phyloP scores from a whole-genome alignment of 2,329 filamentous ascomycete species.

The Orbilia blumenaviensis region DNA sequence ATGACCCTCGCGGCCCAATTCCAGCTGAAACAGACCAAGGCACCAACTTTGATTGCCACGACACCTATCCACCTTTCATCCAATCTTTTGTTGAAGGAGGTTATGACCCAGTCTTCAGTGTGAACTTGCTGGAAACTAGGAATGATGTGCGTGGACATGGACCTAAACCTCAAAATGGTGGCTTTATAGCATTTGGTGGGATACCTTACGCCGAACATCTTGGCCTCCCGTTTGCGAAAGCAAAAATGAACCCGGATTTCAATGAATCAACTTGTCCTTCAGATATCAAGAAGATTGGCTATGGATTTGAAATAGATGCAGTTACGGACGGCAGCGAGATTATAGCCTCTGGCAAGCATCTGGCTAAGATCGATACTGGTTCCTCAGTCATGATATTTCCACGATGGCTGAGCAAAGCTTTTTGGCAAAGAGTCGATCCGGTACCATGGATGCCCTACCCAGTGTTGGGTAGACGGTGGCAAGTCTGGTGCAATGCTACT shows the following conservation, averaged over 20 bases:
- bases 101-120: conserved; percentile 23
- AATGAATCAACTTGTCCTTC: conserved; percentile 19
- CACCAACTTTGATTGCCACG: conserved; percentile 44
- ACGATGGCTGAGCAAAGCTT: neutral
- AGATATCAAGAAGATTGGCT: conserved; percentile 32
- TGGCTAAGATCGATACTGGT: conserved; percentile 28
- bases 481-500: conserved; percentile 18
- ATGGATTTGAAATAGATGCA: conserved; percentile 30
- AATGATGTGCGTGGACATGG: neutral
- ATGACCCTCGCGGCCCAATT: neutral
- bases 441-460: neutral
- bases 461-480: neutral
- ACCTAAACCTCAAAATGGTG: neutral
- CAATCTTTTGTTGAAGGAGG: conserved; percentile 19
- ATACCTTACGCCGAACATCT: conserved; percentile 22
- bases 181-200: conserved; percentile 30
- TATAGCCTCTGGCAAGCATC: neutral
- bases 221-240: conserved; percentile 30
- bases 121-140: conserved; percentile 5
- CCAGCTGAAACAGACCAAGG: too few relatives aligned
- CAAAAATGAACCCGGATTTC: conserved; percentile 27
- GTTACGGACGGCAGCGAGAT: conserved; percentile 3
- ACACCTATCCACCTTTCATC: conserved; percentile 35
- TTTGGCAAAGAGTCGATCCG: neutral
- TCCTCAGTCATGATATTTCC: conserved; percentile 14